These are phyloP conservation scores for Globisporangium spinosum DNA, from an alignment of 352 stramenopile genomes.

Conservation along the genomic window DNA sequence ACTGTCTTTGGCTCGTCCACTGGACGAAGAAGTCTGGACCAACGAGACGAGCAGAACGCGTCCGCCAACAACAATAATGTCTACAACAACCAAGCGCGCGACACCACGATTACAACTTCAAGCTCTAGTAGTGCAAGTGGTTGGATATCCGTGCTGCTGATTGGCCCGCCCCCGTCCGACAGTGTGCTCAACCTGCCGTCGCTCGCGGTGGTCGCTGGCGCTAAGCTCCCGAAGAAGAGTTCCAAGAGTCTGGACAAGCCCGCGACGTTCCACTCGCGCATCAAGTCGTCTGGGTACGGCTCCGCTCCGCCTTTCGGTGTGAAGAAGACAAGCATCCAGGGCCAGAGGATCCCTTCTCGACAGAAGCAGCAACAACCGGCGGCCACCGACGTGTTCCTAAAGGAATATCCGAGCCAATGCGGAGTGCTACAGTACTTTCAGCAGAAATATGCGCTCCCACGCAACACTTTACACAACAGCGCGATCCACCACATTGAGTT, in stretches of 20 bases:
- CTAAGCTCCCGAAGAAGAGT: constrained; percentile 17
- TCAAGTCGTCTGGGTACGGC: constrained; percentile 85
- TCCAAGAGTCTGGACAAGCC: constrained; percentile 54
- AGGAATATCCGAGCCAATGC: constrained; percentile 71
- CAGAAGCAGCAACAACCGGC: constrained; percentile 4
- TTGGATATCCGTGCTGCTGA: constrained; percentile 49
- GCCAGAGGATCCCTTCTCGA: constrained; percentile 20
- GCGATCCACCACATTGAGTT: constrained; percentile 75
- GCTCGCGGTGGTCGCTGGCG: constrained; percentile 23
- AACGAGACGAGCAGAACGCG: background rate
- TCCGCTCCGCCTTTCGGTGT: constrained; percentile 20
- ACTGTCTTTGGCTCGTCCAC: constrained; percentile 26
- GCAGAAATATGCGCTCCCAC: constrained; percentile 45
- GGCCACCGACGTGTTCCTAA: constrained; percentile 39
- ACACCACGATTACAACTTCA: background rate
- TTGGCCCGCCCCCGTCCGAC: constrained; percentile 34
- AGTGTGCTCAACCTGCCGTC: constrained; percentile 58
- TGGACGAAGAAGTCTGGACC: background rate
- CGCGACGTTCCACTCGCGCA: constrained; percentile 74
- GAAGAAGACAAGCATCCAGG: constrained; percentile 30
- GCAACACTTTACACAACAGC: constrained; percentile 54
- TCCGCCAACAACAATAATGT: background rate
- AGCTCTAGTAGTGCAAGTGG: background rate
- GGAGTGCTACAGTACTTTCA: constrained; percentile 57
- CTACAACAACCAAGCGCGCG: background rate